Evolutionary conservation across 2,329 filamentous ascomycete species (phyloP).

Genomic region (Gaeumannomyces tritici): DNA sequence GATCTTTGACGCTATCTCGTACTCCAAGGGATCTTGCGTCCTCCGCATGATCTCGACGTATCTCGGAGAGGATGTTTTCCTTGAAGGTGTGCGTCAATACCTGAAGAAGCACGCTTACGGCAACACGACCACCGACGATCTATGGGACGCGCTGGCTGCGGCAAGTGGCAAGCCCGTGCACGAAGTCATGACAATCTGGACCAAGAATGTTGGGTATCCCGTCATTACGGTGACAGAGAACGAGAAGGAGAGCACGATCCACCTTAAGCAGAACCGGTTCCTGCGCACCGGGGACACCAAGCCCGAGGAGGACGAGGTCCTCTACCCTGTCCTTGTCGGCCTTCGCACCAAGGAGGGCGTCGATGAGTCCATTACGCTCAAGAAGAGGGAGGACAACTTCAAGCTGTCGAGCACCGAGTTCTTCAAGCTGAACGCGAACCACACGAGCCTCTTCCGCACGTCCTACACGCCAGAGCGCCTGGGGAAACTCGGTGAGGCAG

Average conservation of each 20-base stretch:
- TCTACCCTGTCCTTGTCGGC: conserved; percentile 85
- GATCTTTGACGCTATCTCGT: conserved; percentile 96
- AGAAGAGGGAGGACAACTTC: conserved; percentile 64
- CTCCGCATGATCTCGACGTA: conserved; percentile 96
- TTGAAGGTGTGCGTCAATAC: conserved; percentile 84
- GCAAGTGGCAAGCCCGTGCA: conserved; percentile 88
- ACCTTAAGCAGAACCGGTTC: conserved; percentile 91
- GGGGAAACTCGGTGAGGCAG: conserved; percentile 78
- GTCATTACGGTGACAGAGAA: conserved; percentile 81
- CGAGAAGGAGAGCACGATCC: conserved; percentile 60
- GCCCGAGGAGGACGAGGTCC: conserved; percentile 78
- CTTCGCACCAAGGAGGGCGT: conserved; percentile 78
- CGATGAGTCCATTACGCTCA: conserved; percentile 63
- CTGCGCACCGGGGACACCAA: conserved; percentile 86
- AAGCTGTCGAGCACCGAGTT: conserved; percentile 74
- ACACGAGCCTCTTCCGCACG: conserved; percentile 86
- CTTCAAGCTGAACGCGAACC: conserved; percentile 94
- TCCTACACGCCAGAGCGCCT: conserved; percentile 78
- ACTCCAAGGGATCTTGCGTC: conserved; percentile 93
- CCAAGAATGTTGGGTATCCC: conserved; percentile 89
- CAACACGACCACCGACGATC: conserved; percentile 83
- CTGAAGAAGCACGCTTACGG: conserved; percentile 95
- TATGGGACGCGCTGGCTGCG: conserved; percentile 80
- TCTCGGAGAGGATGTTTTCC: conserved; percentile 82
- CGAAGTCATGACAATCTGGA: conserved; percentile 92